Evolutionary conservation across 2,329 filamentous ascomycete species (phyloP).

Genomic region (Juglanconis juglandina): DNA sequence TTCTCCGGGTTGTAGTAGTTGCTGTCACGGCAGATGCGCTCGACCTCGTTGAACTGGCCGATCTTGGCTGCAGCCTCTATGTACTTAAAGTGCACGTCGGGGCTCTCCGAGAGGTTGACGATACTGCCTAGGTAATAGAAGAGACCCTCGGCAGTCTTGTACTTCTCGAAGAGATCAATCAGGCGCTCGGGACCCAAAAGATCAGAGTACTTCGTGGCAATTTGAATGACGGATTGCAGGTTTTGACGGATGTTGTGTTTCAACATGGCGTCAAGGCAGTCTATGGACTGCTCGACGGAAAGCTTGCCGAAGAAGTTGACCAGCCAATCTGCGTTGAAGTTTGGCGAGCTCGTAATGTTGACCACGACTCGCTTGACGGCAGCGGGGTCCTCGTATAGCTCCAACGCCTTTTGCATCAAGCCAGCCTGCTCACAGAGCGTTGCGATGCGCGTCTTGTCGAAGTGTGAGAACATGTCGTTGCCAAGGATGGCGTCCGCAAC

Average conservation of each 20-base stretch:
- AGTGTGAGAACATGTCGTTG: conserved; percentile 98
- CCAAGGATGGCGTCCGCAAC: conserved; percentile 96
- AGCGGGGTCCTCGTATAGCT: conserved; percentile 89
- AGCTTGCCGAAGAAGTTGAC: conserved; percentile 90
- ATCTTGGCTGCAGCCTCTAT: conserved; percentile 95
- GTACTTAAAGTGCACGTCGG: conserved; percentile 98
- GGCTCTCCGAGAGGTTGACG: conserved; percentile 92
- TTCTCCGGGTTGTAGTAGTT: conserved; percentile 88
- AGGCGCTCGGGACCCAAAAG: conserved; percentile 81
- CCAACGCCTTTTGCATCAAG: conserved; percentile 79
- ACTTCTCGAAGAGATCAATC: conserved; percentile 94
- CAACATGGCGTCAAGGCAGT: conserved; percentile 94
- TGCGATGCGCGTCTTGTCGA: conserved; percentile 86
- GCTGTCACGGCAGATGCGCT: conserved; percentile 94
- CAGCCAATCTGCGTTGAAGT: conserved; percentile 87
- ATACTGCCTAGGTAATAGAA: conserved; percentile 99
- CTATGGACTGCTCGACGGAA: conserved; percentile 90
- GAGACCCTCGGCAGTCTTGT: conserved; percentile 92
- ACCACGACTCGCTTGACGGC: conserved; percentile 87
- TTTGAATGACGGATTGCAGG: conserved; percentile 87
- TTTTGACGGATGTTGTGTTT: conserved; percentile 96
- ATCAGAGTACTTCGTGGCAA: conserved; percentile 97
- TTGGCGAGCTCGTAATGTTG: conserved; percentile 76
- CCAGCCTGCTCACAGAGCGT: conserved; percentile 91
- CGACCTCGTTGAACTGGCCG: conserved; percentile 90